phyloP scores from a whole-genome alignment of 768 basidiomycete species.

The Phlebiopsis gigantea region DNA sequence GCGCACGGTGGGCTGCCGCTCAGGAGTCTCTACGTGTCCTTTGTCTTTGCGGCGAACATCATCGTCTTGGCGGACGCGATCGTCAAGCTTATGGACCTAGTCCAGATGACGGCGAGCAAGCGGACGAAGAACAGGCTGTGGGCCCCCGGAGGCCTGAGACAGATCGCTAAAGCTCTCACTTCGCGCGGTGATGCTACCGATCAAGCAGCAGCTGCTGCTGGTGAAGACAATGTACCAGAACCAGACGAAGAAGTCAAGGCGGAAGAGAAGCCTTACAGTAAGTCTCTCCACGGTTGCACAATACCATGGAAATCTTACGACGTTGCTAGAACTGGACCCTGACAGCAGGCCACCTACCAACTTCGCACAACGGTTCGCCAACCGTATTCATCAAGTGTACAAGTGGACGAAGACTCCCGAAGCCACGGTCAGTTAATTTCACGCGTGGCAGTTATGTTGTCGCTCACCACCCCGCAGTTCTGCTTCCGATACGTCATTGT shows the following conservation, averaged over 20 bases:
- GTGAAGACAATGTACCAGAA: constrained; percentile 23
- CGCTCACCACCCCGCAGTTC: constrained; percentile 33
- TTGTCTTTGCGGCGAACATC: constrained; percentile 44
- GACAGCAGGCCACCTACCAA: constrained; percentile 45
- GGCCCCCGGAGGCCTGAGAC: constrained; percentile 42
- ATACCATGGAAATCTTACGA: background rate
- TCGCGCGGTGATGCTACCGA: constrained; percentile 16
- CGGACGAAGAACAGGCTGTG: constrained; percentile 39
- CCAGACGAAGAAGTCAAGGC: constrained; percentile 26
- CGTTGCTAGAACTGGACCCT: constrained; percentile 32
- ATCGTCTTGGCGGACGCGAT: constrained; percentile 33
- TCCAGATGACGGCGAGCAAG: constrained; percentile 33
- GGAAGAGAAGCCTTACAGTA: constrained; percentile 24
- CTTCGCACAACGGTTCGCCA: constrained; percentile 33
- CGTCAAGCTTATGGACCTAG: constrained; percentile 30
- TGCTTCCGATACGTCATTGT: constrained; percentile 45
- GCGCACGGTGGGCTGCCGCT: constrained; percentile 22
- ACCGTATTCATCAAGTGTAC: constrained; percentile 29
- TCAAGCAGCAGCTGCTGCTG: constrained; percentile 11
- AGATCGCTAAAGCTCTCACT: constrained; percentile 25
- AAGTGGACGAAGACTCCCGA: constrained; percentile 38
- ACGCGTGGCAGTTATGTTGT: no score
- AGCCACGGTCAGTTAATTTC: constrained; percentile 33
- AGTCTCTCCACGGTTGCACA: constrained; percentile 6
- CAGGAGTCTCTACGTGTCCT: constrained; percentile 42